Base-by-base conservation (phyloP, 202 grass and related monocot species). In the Schoenoplectus tabernaemontani region DNA sequence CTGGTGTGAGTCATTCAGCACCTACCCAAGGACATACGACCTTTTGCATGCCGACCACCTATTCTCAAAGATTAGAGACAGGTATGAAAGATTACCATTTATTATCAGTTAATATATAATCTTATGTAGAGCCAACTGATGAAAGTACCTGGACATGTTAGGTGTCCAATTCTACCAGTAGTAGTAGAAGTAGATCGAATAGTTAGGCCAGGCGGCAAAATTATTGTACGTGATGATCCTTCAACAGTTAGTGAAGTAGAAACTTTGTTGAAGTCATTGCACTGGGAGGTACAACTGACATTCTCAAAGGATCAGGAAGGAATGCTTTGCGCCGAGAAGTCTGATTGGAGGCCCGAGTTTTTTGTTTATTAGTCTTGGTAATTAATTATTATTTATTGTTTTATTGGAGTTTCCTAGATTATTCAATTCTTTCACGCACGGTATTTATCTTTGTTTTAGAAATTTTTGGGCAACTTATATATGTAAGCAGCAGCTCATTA, bases 1-100 rank as follows among this genome's bases (percentile, higher is more conserved):
- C 64, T 98, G 95, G 95, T 98, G 95, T 68, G 95, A 98, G 81
- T 98, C 95, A 2, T 98, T 98, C 77, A 98, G 95, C 88, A 92
- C 91, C 50, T 98, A 98, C 79, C 95, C 95, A 44, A 94, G 95
- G 62, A 89, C 89, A 10, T 98, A 94, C 23, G 95, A 98, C 75
- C 86, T 98, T 54, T 68, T 98, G 59, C 95, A 98, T 87, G 95
- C 95, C 5, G 91, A 97, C 1, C 87, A 80, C 76, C 85, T 97
- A 46, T 97, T 97, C 83, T 98, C 95, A 58, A 83, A 63, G 78
- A 92, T 95, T 36, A 95, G 93, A 61, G 83, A 94, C 16, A 98
- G 93, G 93, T 97, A 71, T 33, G 44, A 17, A 70, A 59, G 34
- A 56, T 77, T 57, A 50, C 16, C 2, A 30, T 83, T 24, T 19